Conservation (phyloP, 805 yeast genomes). For the Zygoascus ofunaensis region DNA sequence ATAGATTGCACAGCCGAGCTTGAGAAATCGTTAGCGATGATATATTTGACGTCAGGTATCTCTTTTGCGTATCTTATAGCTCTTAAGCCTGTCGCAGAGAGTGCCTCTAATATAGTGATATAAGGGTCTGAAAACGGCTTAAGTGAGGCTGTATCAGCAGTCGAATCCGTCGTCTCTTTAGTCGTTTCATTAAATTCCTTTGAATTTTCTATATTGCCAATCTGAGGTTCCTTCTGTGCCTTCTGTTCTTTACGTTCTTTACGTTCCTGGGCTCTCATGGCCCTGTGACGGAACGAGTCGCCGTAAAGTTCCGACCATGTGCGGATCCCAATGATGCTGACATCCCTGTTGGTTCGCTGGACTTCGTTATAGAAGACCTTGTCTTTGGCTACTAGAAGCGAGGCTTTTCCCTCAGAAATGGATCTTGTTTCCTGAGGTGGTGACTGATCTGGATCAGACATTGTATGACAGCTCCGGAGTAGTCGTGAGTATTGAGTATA, state of each 20-base stretch:
- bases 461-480: too few species aligned
- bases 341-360: constrained; percentile 92
- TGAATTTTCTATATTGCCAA: too few species aligned
- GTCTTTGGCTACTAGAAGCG: constrained; percentile 69
- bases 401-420: constrained; percentile 57
- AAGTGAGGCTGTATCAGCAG: too few species aligned
- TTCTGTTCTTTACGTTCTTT: constrained; percentile 14
- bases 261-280: constrained; percentile 22
- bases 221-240: constrained; percentile 6
- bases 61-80: constrained; percentile 92
- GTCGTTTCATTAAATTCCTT: constrained; percentile 3
- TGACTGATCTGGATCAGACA: constrained; percentile 9
- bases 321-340: constrained; percentile 72
- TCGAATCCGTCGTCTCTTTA: constrained; percentile 1
- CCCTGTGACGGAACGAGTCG: constrained; percentile 25
- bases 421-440: constrained; percentile 14
- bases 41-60: constrained; percentile 60
- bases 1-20: constrained; percentile 81
- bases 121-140: constrained; percentile 33
- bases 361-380: constrained; percentile 90
- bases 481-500: too few species aligned
- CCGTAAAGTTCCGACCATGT: constrained; percentile 71
- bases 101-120: constrained; percentile 73
- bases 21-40: constrained; percentile 85
- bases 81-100: constrained; percentile 90